These are phyloP conservation scores for Arthrobotrys entomopaga DNA, from an alignment of 2,329 filamentous ascomycete species.

Conservation along the genomic window DNA sequence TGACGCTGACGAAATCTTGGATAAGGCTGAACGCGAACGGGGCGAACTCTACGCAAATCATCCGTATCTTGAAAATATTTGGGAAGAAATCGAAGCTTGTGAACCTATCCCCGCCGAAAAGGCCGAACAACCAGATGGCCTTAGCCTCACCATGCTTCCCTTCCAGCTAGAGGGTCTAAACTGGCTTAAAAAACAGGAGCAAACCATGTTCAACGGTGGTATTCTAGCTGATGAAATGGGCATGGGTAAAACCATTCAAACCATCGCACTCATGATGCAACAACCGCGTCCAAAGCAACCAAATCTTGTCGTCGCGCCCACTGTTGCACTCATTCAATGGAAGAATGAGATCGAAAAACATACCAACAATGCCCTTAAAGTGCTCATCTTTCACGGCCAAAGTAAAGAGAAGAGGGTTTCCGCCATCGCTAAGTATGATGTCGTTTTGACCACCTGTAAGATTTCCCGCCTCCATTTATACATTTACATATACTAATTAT, in stretches of 20 bases:
- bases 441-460: conserved; percentile 98
- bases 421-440: conserved; percentile 83
- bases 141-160: conserved; percentile 84
- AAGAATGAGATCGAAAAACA: conserved; percentile 81
- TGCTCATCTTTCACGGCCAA: conserved; percentile 89
- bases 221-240: conserved; percentile 98
- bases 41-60: conserved; percentile 78
- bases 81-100: conserved; percentile 76
- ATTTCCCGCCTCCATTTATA: background rate
- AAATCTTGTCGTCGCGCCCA: conserved; percentile 87
- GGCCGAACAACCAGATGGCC: conserved; percentile 77
- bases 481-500: background rate
- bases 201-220: conserved; percentile 84
- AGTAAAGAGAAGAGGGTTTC: conserved; percentile 78
- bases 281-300: conserved; percentile 74
- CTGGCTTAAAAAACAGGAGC: conserved; percentile 94
- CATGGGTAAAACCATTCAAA: conserved; percentile 97
- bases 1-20: conserved; percentile 22
- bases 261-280: conserved; percentile 97
- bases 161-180: conserved; percentile 94
- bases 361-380: conserved; percentile 88
- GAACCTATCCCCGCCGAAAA: conserved; percentile 72
- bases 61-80: conserved; percentile 84
- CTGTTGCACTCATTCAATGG: conserved; percentile 97
- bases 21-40: conserved; percentile 68